Evolutionary conservation across 1,284 basidiomycete genomes (phyloP), one percentile per base, ranked within the genome.

Genomic region (Puccinia novopanici): DNA sequence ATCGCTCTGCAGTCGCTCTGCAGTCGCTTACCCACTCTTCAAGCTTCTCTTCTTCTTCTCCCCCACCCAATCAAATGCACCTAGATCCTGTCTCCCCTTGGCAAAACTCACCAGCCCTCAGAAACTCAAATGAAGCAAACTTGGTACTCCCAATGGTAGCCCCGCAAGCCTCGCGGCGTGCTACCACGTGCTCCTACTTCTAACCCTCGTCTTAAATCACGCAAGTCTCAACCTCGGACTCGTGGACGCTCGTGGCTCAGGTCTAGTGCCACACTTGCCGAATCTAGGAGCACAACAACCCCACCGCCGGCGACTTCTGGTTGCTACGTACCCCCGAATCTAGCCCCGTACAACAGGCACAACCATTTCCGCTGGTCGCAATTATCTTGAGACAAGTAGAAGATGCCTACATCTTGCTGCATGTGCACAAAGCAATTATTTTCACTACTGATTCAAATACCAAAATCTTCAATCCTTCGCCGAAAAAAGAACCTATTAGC

Each of bases 321-420:
- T 50, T 24, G 17, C 76, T 68, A 27, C 76, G 65, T 27, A 78
- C 76, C 24, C 76, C 76, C 59, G 76, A 78, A 12, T 74, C 72
- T 40, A 74, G 72, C 42, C 72, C 72, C 24, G 24, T 57, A 5
- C 76, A 40, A 22, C 54, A 57, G n/a, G 37, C 48, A 37, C 67
- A 71, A n/a, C 22, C 63, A 10, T 45, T 71, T 27, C 67, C 76
- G 9, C 34, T 34, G 50, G 65, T 70, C 22, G 54, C 67, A 1
- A 78, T 78, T 30, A 78, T 67, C 17, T 67, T 78, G n/a, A 78
- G 76, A 71, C 67, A 78, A 30, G 76, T 78, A 17, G 76, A 78
- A 70, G 76, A 78, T 27, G 65, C 76, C 12, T 78, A 78, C 27
- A 57, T 78, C 27, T 78, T 52, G n/a, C n/a, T 78, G 24, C 67